A percentile compares a stretch with the other conserved stretches of the same genome.
phyloP scores from a whole-genome alignment of 2,329 filamentous ascomycete species.

The Chaetomium sp. region DNA sequence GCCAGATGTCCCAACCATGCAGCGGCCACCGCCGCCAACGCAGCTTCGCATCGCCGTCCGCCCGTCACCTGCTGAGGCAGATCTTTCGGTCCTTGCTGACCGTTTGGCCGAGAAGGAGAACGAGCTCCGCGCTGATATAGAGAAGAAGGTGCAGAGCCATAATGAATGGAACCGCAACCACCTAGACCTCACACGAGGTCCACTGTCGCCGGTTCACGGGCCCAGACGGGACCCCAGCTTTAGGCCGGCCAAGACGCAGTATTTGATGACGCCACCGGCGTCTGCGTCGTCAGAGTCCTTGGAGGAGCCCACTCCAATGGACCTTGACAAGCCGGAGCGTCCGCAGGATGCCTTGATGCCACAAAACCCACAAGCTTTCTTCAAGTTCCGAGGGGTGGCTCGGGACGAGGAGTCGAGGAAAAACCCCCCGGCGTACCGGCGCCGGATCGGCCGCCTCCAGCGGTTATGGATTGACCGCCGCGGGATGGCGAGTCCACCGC shows the following conservation, averaged over 20 bases:
- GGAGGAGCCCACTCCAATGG: constrained; percentile 49
- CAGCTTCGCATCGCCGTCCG: constrained; percentile 71
- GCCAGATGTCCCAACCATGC: constrained; percentile 60
- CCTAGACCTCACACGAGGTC: constrained; percentile 83
- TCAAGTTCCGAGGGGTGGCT: constrained; percentile 51
- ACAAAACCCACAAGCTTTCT: constrained; percentile 33
- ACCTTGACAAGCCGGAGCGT: constrained; percentile 51
- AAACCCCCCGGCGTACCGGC: constrained; percentile 69
- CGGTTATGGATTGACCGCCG: constrained; percentile 87
- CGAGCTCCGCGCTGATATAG: constrained; percentile 78
- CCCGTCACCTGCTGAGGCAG: constrained; percentile 71
- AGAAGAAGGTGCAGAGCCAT: constrained; percentile 84
- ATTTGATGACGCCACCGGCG: constrained; percentile 66
- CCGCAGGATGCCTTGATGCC: constrained; percentile 34
- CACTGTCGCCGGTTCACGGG: constrained; percentile 76
- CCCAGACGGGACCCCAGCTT: constrained; percentile 64
- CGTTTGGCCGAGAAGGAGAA: constrained; percentile 79
- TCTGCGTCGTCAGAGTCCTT: constrained; percentile 54
- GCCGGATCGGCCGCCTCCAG: constrained; percentile 81
- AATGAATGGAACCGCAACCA: constrained; percentile 88
- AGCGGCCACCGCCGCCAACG: constrained; percentile 61
- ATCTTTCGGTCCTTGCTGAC: constrained; percentile 76
- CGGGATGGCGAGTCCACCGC: constrained; percentile 59
- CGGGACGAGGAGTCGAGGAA: constrained; percentile 45
- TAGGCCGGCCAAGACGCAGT: constrained; percentile 71